These are phyloP conservation scores for Candida krabiensis DNA, from an alignment of 805 yeast genomes.

Conservation along the genomic window DNA sequence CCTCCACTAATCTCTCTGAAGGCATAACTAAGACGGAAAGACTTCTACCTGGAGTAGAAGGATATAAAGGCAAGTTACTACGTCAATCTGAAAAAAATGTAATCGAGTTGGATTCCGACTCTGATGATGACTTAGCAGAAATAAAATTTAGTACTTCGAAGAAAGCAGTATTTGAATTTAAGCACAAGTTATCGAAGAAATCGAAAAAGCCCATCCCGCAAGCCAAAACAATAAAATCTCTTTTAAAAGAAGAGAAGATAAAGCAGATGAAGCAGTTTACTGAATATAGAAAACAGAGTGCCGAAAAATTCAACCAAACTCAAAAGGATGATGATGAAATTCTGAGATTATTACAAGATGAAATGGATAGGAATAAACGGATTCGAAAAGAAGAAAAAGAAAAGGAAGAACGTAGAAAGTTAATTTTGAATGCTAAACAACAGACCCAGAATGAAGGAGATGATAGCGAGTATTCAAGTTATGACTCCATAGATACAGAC, in stretches of 20 bases:
- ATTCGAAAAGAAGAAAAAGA: slow-evolving; percentile 17
- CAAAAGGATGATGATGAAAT: slow-evolving; percentile 19
- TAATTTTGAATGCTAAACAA: slow-evolving; percentile 14
- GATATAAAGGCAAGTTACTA: neutral
- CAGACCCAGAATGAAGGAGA: slow-evolving; percentile 29
- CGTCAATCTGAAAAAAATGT: neutral
- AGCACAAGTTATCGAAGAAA: slow-evolving; percentile 15
- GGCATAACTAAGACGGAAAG: neutral
- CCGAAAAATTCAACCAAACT: slow-evolving; percentile 5
- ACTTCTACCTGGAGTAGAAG: neutral
- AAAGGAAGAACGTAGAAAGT: slow-evolving; percentile 12
- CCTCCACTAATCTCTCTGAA: neutral
- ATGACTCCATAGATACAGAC: slow-evolving; percentile 25
- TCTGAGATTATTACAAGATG: slow-evolving; percentile 24
- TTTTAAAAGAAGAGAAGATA: slow-evolving; percentile 14
- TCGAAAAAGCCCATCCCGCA: slow-evolving; percentile 6
- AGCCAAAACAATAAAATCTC: slow-evolving; percentile 14
- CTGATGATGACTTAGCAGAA: slow-evolving; percentile 20
- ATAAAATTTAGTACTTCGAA: slow-evolving; percentile 14
- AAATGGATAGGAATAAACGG: slow-evolving; percentile 17
- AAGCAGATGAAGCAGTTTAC: slow-evolving; percentile 15
- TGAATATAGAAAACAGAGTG: slow-evolving; percentile 13
- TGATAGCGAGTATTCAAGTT: slow-evolving; percentile 29
- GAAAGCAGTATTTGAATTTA: slow-evolving; percentile 14
- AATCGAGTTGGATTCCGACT: slow-evolving; percentile 17